A percentile compares a stretch with the other conserved stretches of the same genome.
Conservation (phyloP, 1,284 basidiomycete genomes). For the Marasmius fiardii region DNA sequence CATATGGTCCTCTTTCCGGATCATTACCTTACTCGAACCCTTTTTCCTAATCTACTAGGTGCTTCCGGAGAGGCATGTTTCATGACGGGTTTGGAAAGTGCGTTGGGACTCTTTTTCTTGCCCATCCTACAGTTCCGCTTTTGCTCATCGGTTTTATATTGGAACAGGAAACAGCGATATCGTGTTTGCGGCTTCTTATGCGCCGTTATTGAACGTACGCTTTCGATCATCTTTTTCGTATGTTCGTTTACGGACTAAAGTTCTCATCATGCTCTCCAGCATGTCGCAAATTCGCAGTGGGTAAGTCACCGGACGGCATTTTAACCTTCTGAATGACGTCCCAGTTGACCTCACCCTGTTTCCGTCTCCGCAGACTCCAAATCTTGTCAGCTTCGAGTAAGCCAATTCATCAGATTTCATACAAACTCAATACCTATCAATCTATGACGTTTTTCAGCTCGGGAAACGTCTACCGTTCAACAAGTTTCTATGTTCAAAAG, state of each 20-base stretch:
- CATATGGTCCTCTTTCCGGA: too few species aligned
- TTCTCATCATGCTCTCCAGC: constrained; percentile 33
- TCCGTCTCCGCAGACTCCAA: constrained; percentile 45
- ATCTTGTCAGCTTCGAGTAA: constrained; percentile 65
- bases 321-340: neutral
- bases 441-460: constrained; percentile 32
- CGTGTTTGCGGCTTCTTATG: constrained; percentile 65
- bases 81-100: constrained; percentile 67
- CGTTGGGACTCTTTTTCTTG: too few species aligned
- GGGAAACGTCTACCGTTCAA: constrained; percentile 49
- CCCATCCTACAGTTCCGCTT: too few species aligned
- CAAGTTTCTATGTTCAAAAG: constrained; percentile 67
- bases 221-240: too few species aligned
- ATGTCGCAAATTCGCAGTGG: constrained; percentile 57
- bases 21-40: neutral
- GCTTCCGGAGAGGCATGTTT: constrained; percentile 61
- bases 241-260: too few species aligned
- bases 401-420: constrained; percentile 17
- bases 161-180: constrained; percentile 33
- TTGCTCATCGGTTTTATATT: too few species aligned
- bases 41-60: constrained; percentile 23
- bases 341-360: neutral
- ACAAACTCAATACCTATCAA: constrained; percentile 11
- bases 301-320: constrained; percentile 25
- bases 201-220: constrained; percentile 57